phyloP scores from a whole-genome alignment of 176 grass and related monocot genomes.

The Urochloa ruziziensis region DNA sequence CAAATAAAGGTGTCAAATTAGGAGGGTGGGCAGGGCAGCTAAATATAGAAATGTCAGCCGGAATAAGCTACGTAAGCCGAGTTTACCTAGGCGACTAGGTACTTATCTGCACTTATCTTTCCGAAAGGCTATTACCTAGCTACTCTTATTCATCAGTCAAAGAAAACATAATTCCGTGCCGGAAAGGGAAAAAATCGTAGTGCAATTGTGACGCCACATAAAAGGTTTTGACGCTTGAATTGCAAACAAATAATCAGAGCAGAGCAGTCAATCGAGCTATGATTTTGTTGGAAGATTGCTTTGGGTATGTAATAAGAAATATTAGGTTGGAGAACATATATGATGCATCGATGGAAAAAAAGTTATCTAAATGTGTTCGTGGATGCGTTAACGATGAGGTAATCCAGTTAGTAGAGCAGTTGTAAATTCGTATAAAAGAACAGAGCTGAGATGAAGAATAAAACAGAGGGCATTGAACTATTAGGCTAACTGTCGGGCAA shows the following conservation, averaged over 20 bases:
- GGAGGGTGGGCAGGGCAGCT: slow-evolving; percentile 33
- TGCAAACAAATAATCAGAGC: background rate
- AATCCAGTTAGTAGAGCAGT: too few relatives aligned
- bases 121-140: background rate
- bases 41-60: slow-evolving; percentile 24
- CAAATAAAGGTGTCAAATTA: slow-evolving; percentile 1
- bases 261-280: background rate
- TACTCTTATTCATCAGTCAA: slow-evolving; percentile 1
- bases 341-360: too few relatives aligned
- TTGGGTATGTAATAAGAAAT: background rate
- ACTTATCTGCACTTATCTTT: background rate
- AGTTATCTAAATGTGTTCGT: too few relatives aligned
- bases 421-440: too few relatives aligned
- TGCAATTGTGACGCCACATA: background rate
- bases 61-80: slow-evolving; percentile 7
- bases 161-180: background rate
- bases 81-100: background rate
- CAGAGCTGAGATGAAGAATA: too few relatives aligned
- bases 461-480: too few relatives aligned
- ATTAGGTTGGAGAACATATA: background rate
- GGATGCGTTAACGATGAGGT: too few relatives aligned
- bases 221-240: background rate
- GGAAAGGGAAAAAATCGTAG: background rate
- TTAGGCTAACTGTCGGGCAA: too few relatives aligned
- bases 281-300: background rate